Evolutionary conservation across 345 rosid species (phyloP).

Genomic region (Firmiana major): DNA sequence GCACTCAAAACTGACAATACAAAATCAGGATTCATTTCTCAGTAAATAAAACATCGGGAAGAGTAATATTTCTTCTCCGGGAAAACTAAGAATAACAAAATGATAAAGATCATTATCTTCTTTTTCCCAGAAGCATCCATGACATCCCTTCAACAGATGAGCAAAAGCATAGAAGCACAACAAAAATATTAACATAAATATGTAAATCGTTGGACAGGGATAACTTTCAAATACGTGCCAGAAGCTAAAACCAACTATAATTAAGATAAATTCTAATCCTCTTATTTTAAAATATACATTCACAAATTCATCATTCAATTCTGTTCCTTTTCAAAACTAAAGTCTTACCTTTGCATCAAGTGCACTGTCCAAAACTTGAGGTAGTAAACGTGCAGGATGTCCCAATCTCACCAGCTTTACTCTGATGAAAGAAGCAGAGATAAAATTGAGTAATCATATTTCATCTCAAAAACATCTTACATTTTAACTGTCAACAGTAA

Average conservation of each 20-base stretch:
- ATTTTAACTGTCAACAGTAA: not conserved
- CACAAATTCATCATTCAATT: not conserved
- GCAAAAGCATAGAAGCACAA: not conserved
- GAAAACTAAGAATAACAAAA: not conserved
- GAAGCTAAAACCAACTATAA: constrained; percentile 5
- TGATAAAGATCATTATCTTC: not conserved
- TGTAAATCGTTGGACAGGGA: not conserved
- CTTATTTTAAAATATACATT: not conserved
- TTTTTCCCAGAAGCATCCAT: not conserved
- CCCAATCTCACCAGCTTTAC: constrained; percentile 92
- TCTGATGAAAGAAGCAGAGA: constrained; percentile 24
- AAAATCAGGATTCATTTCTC: not conserved
- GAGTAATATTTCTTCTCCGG: not conserved
- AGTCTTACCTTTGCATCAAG: constrained; percentile 74
- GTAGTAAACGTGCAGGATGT: constrained; percentile 92
- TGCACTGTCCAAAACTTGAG: constrained; percentile 91
- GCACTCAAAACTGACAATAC: not conserved
- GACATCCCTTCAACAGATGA: not conserved
- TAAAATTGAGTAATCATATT: not conserved
- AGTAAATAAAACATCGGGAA: not conserved
- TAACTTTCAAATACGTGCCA: not conserved
- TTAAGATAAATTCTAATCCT: not conserved
- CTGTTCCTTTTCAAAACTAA: not conserved
- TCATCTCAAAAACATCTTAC: not conserved
- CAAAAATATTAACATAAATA: not conserved